These are phyloP conservation scores for Sphaceloma murrayae DNA, from an alignment of 2,329 filamentous ascomycete species.

Conservation along the genomic window DNA sequence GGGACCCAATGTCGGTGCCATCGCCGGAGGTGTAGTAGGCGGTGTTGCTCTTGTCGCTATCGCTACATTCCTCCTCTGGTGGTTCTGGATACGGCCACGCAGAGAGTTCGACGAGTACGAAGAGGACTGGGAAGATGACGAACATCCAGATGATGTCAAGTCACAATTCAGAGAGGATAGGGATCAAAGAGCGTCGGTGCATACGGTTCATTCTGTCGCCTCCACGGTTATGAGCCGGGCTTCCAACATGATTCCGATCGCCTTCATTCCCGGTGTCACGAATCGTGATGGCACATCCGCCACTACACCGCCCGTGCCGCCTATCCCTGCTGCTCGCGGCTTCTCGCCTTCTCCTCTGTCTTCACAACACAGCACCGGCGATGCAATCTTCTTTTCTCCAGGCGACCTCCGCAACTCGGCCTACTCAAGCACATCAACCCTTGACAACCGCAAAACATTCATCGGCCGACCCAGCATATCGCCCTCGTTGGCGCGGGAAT, in stretches of 20 bases:
- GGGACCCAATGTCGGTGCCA: constrained; percentile 66
- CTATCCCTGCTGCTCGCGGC: constrained; percentile 56
- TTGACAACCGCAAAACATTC: constrained; percentile 36
- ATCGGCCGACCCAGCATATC: constrained; percentile 41
- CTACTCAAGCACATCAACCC: constrained; percentile 62
- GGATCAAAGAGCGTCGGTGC: constrained; percentile 58
- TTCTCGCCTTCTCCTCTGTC: constrained; percentile 45
- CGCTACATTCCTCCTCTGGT: constrained; percentile 72
- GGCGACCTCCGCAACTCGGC: constrained; percentile 84
- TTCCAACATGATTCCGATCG: constrained; percentile 98
- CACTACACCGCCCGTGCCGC: constrained; percentile 68
- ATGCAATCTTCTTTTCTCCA: constrained; percentile 89
- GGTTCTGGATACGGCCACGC: constrained; percentile 74
- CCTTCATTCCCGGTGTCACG: constrained; percentile 85
- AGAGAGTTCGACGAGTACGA: constrained; percentile 47
- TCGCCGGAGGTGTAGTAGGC: constrained; percentile 84
- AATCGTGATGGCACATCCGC: constrained; percentile 63
- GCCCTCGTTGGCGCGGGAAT: constrained; percentile 41
- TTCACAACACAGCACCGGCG: constrained; percentile 43
- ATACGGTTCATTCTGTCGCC: constrained; percentile 84
- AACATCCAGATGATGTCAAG: constrained; percentile 44
- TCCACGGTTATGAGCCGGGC: constrained; percentile 91
- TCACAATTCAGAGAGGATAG: constrained; percentile 19
- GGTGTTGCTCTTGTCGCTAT: constrained; percentile 68
- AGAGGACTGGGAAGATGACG: constrained; percentile 48